Conservation (phyloP, 306 rosid genomes). For the Vachellia collinsii region DNA sequence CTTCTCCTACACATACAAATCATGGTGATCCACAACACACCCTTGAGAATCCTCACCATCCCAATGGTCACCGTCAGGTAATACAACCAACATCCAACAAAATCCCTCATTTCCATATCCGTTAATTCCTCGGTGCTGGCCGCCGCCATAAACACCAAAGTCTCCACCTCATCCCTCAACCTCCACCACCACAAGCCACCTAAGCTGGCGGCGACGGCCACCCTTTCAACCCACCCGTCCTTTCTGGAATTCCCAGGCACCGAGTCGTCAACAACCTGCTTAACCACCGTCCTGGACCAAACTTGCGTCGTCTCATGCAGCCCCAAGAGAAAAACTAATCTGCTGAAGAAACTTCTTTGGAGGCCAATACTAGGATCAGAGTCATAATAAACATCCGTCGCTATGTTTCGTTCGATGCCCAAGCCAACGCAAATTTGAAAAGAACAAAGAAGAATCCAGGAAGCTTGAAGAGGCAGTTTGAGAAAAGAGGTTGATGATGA, state of each 20-base stretch:
- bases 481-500: constrained; percentile 20
- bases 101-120: constrained; percentile 55
- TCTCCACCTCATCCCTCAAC: constrained; percentile 73
- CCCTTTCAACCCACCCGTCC: constrained; percentile 62
- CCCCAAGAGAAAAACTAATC: constrained; percentile 65
- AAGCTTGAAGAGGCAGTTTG: constrained; percentile 47
- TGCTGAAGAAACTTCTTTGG: constrained; percentile 50
- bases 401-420: constrained; percentile 61
- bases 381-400: constrained; percentile 39
- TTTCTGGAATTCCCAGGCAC: constrained; percentile 48
- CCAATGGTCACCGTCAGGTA: constrained; percentile 69
- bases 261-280: constrained; percentile 84
- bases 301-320: constrained; percentile 70
- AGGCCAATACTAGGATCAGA: constrained; percentile 27
- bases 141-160: constrained; percentile 62
- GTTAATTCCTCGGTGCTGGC: constrained; percentile 54
- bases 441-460: constrained; percentile 69
- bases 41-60: constrained; percentile 58
- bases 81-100: constrained; percentile 70
- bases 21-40: constrained; percentile 50
- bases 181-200: constrained; percentile 84
- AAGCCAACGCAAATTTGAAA: constrained; percentile 73
- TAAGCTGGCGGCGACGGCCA: constrained; percentile 54
- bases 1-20: constrained; percentile 44
- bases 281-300: constrained; percentile 80